Percentiles rank a stretch among this genome's conserved stretches.
These are phyloP conservation scores for Leptoxyphium fumago DNA, from an alignment of 2,329 filamentous ascomycete species.

Conservation along the genomic window DNA sequence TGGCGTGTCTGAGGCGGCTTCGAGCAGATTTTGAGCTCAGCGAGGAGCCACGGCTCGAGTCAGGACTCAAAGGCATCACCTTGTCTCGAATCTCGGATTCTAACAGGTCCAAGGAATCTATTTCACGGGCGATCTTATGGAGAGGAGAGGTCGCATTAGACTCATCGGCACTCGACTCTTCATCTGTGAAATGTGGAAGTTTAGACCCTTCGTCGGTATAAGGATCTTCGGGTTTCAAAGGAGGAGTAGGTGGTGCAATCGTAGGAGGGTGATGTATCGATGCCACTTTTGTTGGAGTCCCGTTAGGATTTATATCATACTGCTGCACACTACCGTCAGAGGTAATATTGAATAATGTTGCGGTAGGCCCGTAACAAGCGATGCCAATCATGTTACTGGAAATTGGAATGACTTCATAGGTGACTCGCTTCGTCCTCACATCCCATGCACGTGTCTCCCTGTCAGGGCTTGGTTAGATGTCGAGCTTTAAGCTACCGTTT, in stretches of 20 bases:
- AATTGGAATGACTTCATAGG: conserved; percentile 76
- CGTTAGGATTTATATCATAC: conserved; percentile 69
- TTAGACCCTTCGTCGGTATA: conserved; percentile 9
- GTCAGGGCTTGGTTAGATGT: neutral
- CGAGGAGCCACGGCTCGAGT: conserved; percentile 51
- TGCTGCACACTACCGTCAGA: conserved; percentile 84
- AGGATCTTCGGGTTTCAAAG: conserved; percentile 60
- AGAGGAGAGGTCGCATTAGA: conserved; percentile 48
- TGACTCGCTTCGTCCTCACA: conserved; percentile 93
- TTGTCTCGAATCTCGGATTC: conserved; percentile 39
- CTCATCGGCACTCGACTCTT: conserved; percentile 63
- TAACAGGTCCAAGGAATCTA: conserved; percentile 46
- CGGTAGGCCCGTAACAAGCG: conserved; percentile 76
- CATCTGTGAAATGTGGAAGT: conserved; percentile 26
- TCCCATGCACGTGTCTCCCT: conserved; percentile 90
- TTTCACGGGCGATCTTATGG: conserved; percentile 58
- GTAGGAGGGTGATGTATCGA: conserved; percentile 77
- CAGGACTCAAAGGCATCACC: conserved; percentile 52
- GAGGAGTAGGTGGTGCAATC: conserved; percentile 64
- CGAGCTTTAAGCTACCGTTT: too few relatives aligned
- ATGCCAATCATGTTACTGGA: conserved; percentile 68
- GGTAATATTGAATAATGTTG: conserved; percentile 82
- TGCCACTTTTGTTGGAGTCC: conserved; percentile 59
- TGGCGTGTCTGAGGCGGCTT: conserved; percentile 25
- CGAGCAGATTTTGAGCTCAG: conserved; percentile 40